phyloP scores from a whole-genome alignment of 2,329 filamentous ascomycete species.

The Aschersonia sp. region DNA sequence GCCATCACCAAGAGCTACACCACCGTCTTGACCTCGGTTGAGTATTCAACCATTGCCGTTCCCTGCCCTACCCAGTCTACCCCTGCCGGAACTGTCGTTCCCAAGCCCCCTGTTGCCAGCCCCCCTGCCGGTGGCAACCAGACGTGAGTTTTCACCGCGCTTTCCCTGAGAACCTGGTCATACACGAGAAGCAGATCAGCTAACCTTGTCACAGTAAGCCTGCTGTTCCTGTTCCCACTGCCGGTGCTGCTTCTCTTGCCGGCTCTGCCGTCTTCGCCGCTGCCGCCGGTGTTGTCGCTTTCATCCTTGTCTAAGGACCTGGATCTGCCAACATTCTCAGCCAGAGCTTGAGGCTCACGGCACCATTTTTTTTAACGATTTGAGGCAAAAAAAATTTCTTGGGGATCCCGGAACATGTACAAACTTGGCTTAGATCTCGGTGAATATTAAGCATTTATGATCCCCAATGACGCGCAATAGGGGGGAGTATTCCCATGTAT shows the following conservation, averaged over 20 bases:
- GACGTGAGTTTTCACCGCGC: constrained; percentile 7
- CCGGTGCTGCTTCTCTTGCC: constrained; percentile 36
- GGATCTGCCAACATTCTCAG: no score
- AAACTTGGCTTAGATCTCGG: no score
- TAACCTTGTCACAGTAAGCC: background rate
- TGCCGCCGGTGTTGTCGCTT: constrained; percentile 37
- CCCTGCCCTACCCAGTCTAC: constrained; percentile 22
- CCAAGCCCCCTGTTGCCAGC: constrained; percentile 25
- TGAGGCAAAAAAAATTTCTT: no score
- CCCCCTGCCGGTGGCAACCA: constrained; percentile 19
- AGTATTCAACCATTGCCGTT: constrained; percentile 33
- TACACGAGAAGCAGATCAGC: background rate
- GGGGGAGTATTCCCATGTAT: constrained; percentile 15
- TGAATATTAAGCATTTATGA: constrained; percentile 28
- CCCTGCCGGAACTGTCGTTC: constrained; percentile 15
- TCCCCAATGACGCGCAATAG: constrained; percentile 23
- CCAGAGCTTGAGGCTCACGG: no score
- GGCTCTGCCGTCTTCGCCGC: constrained; percentile 40
- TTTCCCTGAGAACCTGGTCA: no score
- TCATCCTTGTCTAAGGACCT: constrained; percentile 36
- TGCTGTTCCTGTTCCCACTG: constrained; percentile 22
- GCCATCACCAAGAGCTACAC: constrained; percentile 41
- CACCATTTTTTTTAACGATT: no score
- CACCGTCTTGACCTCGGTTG: constrained; percentile 38
- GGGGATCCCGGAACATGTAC: no score